phyloP scores from a whole-genome alignment of 2,329 filamentous ascomycete species.

The Grosmannia clavigera region DNA sequence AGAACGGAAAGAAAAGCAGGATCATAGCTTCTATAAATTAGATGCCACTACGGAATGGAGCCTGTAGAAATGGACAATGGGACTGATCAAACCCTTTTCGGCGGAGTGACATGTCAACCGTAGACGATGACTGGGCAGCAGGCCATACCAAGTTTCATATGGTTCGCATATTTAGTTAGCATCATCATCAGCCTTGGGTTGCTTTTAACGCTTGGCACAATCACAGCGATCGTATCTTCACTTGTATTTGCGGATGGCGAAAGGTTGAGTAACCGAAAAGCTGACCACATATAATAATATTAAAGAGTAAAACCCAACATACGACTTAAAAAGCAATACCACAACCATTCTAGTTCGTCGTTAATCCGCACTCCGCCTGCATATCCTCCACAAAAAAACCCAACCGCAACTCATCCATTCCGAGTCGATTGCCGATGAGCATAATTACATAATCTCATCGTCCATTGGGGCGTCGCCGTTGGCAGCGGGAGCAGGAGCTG shows the following conservation, averaged over 20 bases:
- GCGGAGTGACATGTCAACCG: not conserved
- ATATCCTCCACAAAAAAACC: not conserved
- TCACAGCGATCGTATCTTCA: too few species aligned
- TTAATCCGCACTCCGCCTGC: not conserved
- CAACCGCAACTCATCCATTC: not conserved
- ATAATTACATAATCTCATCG: conserved; percentile 43
- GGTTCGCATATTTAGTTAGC: too few species aligned
- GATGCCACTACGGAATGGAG: not conserved
- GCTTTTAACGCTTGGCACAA: too few species aligned
- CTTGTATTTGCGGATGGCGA: too few species aligned
- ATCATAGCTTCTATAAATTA: not conserved
- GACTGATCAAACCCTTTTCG: not conserved
- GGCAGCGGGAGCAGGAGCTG: conserved; percentile 30
- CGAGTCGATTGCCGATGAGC: not conserved
- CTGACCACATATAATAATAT: not conserved
- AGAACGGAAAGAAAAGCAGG: not conserved
- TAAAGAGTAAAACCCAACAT: not conserved
- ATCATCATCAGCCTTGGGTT: too few species aligned
- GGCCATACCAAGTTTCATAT: too few species aligned
- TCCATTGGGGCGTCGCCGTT: conserved; percentile 52
- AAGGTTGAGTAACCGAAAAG: too few species aligned
- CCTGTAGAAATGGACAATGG: not conserved
- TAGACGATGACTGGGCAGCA: not conserved
- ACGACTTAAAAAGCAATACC: not conserved
- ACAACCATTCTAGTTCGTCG: not conserved